Base-by-base conservation (phyloP, 2,329 filamentous ascomycete genomes). In the Stemphylium lycopersici region DNA sequence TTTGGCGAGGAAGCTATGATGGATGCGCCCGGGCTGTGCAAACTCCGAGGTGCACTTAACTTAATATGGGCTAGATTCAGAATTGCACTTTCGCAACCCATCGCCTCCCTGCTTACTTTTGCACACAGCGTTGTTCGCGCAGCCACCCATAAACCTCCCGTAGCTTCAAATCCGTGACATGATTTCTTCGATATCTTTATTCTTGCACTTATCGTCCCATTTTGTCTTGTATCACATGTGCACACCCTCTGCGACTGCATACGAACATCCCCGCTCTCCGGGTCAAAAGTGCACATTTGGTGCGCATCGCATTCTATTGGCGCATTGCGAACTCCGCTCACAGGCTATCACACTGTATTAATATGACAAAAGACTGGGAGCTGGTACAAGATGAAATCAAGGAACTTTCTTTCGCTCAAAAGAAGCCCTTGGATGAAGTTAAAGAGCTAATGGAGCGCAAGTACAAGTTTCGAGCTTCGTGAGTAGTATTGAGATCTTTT, bases 381-480 rank as follows among this genome's bases (percentile, higher is more conserved):
- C 26, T 52, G 3, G 65, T 71, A 5, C 65, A 69, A 38, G 65
- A 61, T 51, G 65, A 68, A 38, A 73, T 75, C 47, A 63, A 67
- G 15, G 66, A 73, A 26, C 58, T 74, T 12, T 74, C 70, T 1
- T 70, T 70, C 34, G 58, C 62, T 13, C 70, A 73, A 38, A 73
- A 72, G 60, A 73, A 68, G 44, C 58, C 62, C 12, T 57, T 74
- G 1, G 64, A 70, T 24, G 70, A 73, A 16, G 70, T 74, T n/a
- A 69, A 68, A 20, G 56, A 65, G 16, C 52, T 71, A 3, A 74
- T 75, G 70, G 70, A 74, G 46, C 61, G 39, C 6, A 68, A 67
- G 29, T 49, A 72, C 58, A 66, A 64, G 13, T 75, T 74, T 32
- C 63, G 61, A 34, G 71, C 72, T 45, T 75, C 72, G 72, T 75